These are phyloP conservation scores for Sugiyamaella valdiviana DNA, from an alignment of 805 yeast genomes.

Conservation along the genomic window DNA sequence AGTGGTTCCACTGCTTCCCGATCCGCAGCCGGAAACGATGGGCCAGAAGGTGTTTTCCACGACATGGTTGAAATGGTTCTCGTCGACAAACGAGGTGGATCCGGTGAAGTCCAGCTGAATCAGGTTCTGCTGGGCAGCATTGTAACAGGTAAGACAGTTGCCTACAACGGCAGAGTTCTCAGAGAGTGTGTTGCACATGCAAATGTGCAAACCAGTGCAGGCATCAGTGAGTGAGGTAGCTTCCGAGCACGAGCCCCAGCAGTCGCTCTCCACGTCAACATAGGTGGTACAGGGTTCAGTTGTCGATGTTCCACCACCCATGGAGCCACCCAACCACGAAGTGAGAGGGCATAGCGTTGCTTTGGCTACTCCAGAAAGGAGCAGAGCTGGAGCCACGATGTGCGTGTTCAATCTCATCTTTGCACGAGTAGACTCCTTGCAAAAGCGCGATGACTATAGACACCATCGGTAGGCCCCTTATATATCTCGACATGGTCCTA, in stretches of 20 bases:
- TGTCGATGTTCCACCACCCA: not conserved
- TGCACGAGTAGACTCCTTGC: not conserved
- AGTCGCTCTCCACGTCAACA: slow-evolving; percentile 6
- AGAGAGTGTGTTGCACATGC: slow-evolving; percentile 12
- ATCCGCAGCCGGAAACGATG: slow-evolving; percentile 15
- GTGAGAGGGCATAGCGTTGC: slow-evolving; percentile 5
- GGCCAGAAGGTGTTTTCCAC: slow-evolving; percentile 19
- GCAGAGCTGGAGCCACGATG: not conserved
- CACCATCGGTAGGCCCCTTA: too few species aligned
- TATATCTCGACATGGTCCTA: too few species aligned
- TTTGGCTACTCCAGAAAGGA: not conserved
- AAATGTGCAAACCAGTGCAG: slow-evolving; percentile 13
- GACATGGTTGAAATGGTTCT: slow-evolving; percentile 16
- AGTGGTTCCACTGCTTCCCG: slow-evolving; percentile 12
- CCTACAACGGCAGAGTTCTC: slow-evolving; percentile 11
- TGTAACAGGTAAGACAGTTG: slow-evolving; percentile 18
- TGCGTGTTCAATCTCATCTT: not conserved
- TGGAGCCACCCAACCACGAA: not conserved
- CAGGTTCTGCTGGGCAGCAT: slow-evolving; percentile 9
- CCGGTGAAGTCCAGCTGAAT: slow-evolving; percentile 13
- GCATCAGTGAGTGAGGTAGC: slow-evolving; percentile 8
- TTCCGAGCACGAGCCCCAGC: slow-evolving; percentile 17
- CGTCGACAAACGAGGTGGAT: slow-evolving; percentile 12
- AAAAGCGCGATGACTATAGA: not conserved
- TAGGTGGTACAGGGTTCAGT: slow-evolving; percentile 1